phyloP scores from a whole-genome alignment of 306 rosid species.

The barrel medic (Medicago truncatula) region DNA sequence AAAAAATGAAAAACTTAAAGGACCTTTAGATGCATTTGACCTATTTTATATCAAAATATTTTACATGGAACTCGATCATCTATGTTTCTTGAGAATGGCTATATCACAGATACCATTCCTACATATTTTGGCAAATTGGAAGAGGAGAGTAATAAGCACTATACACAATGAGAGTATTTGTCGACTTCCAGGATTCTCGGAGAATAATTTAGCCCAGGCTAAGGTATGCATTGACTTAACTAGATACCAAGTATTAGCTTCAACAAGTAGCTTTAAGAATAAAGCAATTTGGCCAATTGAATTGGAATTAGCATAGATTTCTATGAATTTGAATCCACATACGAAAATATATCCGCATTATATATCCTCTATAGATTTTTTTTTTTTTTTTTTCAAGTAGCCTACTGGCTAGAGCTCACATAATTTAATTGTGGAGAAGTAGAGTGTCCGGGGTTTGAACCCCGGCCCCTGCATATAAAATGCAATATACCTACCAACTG shows the following conservation, averaged over 20 bases:
- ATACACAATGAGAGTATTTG: background rate
- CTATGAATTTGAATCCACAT: slow-evolving; percentile 42
- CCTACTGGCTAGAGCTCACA: too few species aligned
- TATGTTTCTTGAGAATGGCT: background rate
- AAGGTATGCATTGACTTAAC: background rate
- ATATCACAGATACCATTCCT: background rate
- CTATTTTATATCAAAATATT: background rate
- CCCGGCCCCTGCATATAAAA: too few species aligned
- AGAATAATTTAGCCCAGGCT: background rate
- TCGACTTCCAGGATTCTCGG: slow-evolving; percentile 5
- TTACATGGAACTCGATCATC: background rate
- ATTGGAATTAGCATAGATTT: slow-evolving; percentile 37
- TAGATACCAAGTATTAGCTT: slow-evolving; percentile 9
- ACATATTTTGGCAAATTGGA: slow-evolving; percentile 12
- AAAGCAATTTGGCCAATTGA: slow-evolving; percentile 5
- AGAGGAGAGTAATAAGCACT: background rate
- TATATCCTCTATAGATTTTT: background rate
- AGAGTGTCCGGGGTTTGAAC: too few species aligned
- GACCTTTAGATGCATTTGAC: too few species aligned
- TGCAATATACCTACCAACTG: too few species aligned
- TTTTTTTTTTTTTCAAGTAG: too few species aligned
- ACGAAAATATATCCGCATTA: background rate
- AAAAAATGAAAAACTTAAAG: too few species aligned
- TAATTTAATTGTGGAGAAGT: too few species aligned
- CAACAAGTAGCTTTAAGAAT: slow-evolving; percentile 34